Base-by-base conservation (phyloP, 352 stramenopile species). In the Pythium rhizo-oryzae region DNA sequence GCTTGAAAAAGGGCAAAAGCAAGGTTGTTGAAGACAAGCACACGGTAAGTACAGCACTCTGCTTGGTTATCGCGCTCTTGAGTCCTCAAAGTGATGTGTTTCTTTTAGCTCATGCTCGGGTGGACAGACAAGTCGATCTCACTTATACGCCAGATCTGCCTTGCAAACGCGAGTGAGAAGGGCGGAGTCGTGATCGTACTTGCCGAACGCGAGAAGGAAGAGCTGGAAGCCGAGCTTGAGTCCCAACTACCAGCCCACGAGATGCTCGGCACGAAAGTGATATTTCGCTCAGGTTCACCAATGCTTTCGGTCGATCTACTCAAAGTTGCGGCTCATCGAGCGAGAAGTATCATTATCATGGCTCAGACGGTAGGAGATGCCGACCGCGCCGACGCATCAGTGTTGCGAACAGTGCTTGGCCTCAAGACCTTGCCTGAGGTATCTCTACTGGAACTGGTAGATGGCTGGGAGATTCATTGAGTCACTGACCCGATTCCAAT, bases 121-220 rank as follows among this genome's bases (percentile, higher is more conserved):
- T 97, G 86, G 84, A 95, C 84, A 3, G 89, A 96, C 69, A 96
- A 97, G 37, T 90, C 81, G 1, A 81, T 97, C 33, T 89, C 87
- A 18, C 72, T 96, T 18, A 93, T 97, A 52, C 77, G 83, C 25
- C 86, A 96, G 59, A 89, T 97, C 16, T 91, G 85, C 51, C 57
- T 94, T 6, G 90, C 90, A 7, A 97, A 96, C 46, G 89, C 90
- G 1, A 96, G 86, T 58, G 89, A 96, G 62, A 86, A 84, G 15
- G 91, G 91, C 0, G 91, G 88, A 8, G 77, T 88, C 5, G 74
- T 97, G 21, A 89, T 96, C 7, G 81, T 96, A 0, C 71, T 97
- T 2, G 72, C 84, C 0, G 87, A 97, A 47, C 49, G 72, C 0
- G 80, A 92, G 4, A 96, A 96, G 57, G 84, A 94, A 63, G 81